phyloP scores from a whole-genome alignment of 345 rosid species.

The Ceriops decandra region DNA sequence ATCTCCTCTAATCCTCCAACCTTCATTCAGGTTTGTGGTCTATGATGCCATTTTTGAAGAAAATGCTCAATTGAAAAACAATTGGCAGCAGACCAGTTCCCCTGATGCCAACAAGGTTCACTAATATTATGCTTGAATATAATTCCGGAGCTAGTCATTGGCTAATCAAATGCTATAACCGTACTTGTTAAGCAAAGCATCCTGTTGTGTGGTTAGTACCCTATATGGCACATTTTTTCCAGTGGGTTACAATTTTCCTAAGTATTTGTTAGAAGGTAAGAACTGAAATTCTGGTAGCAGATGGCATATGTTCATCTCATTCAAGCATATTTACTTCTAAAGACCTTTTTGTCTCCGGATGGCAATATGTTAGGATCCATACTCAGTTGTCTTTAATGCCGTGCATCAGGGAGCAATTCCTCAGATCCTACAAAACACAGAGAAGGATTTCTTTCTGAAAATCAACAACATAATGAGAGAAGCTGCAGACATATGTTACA shows the following conservation, averaged over 20 bases:
- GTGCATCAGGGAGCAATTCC: slow-evolving; percentile 43
- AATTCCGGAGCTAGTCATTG: too few relatives aligned
- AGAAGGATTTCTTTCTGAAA: slow-evolving; percentile 38
- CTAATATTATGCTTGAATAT: too few relatives aligned
- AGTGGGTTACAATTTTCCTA: too few relatives aligned
- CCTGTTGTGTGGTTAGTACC: too few relatives aligned
- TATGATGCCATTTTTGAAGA: not conserved
- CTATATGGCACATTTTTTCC: too few relatives aligned
- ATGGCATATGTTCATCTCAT: not conserved
- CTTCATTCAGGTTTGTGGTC: slow-evolving; percentile 46
- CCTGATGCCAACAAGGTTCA: too few relatives aligned
- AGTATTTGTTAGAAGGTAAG: not conserved
- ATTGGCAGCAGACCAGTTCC: too few relatives aligned
- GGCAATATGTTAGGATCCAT: not conserved
- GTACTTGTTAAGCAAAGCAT: too few relatives aligned
- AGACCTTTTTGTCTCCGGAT: not conserved
- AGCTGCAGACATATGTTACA: slow-evolving; percentile 34
- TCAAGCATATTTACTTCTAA: not conserved
- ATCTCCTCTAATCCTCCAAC: slow-evolving; percentile 36
- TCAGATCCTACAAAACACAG: slow-evolving; percentile 35
- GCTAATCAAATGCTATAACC: too few relatives aligned
- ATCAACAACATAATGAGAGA: slow-evolving; percentile 25
- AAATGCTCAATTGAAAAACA: too few relatives aligned
- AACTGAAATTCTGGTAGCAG: not conserved
- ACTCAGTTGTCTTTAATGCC: not conserved